Conservation (phyloP, 116 monocot species). For the Cymodocea nodosa region DNA sequence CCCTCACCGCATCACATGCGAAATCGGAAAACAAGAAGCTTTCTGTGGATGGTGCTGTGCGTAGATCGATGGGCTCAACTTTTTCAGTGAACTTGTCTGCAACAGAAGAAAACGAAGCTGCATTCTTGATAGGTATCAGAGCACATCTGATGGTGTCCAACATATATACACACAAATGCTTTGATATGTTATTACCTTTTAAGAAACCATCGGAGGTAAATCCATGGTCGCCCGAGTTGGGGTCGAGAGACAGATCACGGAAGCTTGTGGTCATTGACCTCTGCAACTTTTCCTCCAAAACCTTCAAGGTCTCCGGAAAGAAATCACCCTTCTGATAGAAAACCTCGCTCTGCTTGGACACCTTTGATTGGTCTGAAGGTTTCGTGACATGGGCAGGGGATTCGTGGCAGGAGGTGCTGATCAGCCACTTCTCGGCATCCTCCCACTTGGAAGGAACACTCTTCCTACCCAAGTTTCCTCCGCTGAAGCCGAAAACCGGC, state of each 20-base stretch:
- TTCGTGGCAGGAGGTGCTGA: slow-evolving; percentile 47
- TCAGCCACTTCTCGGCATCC: slow-evolving; percentile 88
- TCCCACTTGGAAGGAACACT: slow-evolving; percentile 89
- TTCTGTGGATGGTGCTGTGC: slow-evolving; percentile 29
- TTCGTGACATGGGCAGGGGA: slow-evolving; percentile 37
- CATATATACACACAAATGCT: background rate
- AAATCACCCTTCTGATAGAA: slow-evolving; percentile 21
- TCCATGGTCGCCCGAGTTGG: slow-evolving; percentile 14
- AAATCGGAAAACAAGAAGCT: slow-evolving; percentile 30
- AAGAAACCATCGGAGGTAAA: slow-evolving; percentile 37
- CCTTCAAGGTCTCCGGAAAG: slow-evolving; percentile 25
- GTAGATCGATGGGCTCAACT: slow-evolving; percentile 25
- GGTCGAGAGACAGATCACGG: slow-evolving; percentile 12
- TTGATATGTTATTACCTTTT: slow-evolving; percentile 64
- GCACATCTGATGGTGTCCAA: background rate
- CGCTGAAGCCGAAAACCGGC: slow-evolving; percentile 50
- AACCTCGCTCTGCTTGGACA: slow-evolving; percentile 16
- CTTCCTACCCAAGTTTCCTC: slow-evolving; percentile 19
- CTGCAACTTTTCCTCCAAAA: slow-evolving; percentile 23
- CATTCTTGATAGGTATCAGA: background rate
- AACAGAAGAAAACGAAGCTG: slow-evolving; percentile 1
- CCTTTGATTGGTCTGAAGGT: slow-evolving; percentile 11
- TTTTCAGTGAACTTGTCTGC: slow-evolving; percentile 83
- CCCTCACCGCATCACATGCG: slow-evolving; percentile 14
- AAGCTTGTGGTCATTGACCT: background rate